A percentile compares a stretch with the other conserved stretches of the same genome.
These are phyloP conservation scores for Solanum medicagineum DNA, from an alignment of 257 asterid genomes.

Conservation along the genomic window DNA sequence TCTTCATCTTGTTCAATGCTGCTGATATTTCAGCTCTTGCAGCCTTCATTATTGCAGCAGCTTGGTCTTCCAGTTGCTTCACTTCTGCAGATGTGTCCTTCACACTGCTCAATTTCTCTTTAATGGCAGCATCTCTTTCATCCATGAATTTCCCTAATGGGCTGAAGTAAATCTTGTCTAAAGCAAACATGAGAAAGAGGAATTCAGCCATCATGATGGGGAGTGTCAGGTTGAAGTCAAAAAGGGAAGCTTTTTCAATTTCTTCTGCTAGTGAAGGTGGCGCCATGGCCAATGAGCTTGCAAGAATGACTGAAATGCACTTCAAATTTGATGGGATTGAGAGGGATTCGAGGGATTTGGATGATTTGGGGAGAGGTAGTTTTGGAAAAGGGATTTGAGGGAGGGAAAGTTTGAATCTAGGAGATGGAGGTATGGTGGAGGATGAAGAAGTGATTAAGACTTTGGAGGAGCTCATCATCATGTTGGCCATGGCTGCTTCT, in stretches of 20 bases:
- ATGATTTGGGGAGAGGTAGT: slow-evolving; percentile 33
- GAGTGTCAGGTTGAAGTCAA: slow-evolving; percentile 81
- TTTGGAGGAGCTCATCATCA: slow-evolving; percentile 59
- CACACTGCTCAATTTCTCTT: slow-evolving; percentile 63
- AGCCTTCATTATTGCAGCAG: slow-evolving; percentile 69
- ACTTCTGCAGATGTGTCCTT: slow-evolving; percentile 90
- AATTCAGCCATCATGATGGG: slow-evolving; percentile 72
- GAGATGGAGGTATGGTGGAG: slow-evolving; percentile 21
- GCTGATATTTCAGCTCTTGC: slow-evolving; percentile 91
- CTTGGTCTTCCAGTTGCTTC: slow-evolving; percentile 79
- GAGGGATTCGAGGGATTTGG: slow-evolving; percentile 25
- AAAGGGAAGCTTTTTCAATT: slow-evolving; percentile 63
- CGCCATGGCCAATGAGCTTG: slow-evolving; percentile 48
- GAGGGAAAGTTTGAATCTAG: slow-evolving; percentile 21
- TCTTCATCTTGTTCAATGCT: slow-evolving; percentile 88
- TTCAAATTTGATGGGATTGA: slow-evolving; percentile 5
- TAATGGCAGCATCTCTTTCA: slow-evolving; percentile 65
- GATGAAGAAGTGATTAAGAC: slow-evolving; percentile 13
- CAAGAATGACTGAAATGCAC: slow-evolving; percentile 33
- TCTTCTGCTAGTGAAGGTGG: slow-evolving; percentile 80
- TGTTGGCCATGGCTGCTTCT: slow-evolving; percentile 50
- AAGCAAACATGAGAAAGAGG: slow-evolving; percentile 73
- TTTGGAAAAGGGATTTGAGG: slow-evolving; percentile 6
- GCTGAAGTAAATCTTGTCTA: slow-evolving; percentile 76
- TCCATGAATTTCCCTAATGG: slow-evolving; percentile 94